phyloP scores from a whole-genome alignment of 768 basidiomycete genomes.

The Hortiboletus campestris region DNA sequence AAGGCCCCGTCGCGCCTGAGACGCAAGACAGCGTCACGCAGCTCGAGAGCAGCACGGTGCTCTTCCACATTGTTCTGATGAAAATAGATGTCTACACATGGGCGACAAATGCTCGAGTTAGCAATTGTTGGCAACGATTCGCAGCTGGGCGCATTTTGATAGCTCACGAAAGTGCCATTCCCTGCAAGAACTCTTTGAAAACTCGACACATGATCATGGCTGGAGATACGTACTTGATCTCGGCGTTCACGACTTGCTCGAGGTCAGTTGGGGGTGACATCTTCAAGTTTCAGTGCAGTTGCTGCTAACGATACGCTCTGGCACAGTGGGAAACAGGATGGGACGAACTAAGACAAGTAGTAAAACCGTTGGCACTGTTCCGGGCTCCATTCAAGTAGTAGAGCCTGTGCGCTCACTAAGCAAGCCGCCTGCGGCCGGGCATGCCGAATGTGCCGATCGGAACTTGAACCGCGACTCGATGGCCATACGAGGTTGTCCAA shows the following conservation, averaged over 20 bases:
- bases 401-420: too few relatives aligned
- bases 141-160: background rate
- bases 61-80: constrained; percentile 62
- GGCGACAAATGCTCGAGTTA: background rate
- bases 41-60: constrained; percentile 60
- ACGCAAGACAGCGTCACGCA: constrained; percentile 69
- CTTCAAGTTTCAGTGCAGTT: background rate
- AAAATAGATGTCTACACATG: constrained; percentile 69
- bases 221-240: constrained; percentile 54
- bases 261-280: constrained; percentile 48
- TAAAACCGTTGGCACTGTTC: too few relatives aligned
- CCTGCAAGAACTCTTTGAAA: constrained; percentile 31
- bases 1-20: constrained; percentile 75
- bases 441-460: too few relatives aligned
- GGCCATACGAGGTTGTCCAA: too few relatives aligned
- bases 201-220: background rate
- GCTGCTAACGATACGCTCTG: background rate
- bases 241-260: constrained; percentile 53
- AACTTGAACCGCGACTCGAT: too few relatives aligned
- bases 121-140: background rate
- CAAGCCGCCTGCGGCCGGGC: too few relatives aligned
- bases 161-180: constrained; percentile 79
- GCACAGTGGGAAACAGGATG: too few relatives aligned
- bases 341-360: too few relatives aligned
- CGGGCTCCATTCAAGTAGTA: too few relatives aligned